Evolutionary conservation across 1,284 basidiomycete species (phyloP).

Genomic region (Ustilago cynodontis): DNA sequence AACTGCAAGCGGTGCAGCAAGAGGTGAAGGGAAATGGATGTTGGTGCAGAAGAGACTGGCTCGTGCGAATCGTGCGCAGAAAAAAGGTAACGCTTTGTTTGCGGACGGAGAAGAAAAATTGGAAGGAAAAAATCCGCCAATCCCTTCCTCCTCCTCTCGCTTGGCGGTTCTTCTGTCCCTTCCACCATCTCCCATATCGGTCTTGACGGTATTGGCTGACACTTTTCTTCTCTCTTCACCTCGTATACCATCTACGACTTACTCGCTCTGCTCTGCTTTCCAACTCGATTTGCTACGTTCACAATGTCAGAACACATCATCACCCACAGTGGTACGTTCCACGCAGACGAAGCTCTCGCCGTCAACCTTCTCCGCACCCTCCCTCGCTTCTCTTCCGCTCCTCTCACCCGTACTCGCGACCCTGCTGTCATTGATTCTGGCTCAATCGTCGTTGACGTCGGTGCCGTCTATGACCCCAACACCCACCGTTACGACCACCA

Average conservation of each 20-base stretch:
- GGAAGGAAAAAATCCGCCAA: conserved; percentile 10
- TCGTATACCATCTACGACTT: too few relatives aligned
- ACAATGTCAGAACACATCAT: conserved; percentile 59
- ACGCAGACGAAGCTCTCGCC: conserved; percentile 94
- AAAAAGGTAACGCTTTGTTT: background rate
- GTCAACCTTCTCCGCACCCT: conserved; percentile 90
- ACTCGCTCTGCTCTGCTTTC: background rate
- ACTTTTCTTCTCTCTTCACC: background rate
- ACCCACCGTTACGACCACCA: conserved; percentile 92
- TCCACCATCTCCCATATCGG: conserved; percentile 4
- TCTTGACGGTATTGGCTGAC: background rate
- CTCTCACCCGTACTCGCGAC: conserved; percentile 77
- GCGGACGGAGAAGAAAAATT: background rate
- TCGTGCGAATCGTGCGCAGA: conserved; percentile 17
- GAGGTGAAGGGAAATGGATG: too few relatives aligned
- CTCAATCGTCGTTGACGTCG: conserved; percentile 98
- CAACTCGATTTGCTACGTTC: background rate
- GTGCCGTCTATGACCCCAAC: conserved; percentile 86
- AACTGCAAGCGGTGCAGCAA: too few relatives aligned
- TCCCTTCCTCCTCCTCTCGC: background rate
- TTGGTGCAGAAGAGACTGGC: conserved; percentile 7
- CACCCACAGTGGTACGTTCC: conserved; percentile 95
- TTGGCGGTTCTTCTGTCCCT: background rate
- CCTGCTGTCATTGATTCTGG: conserved; percentile 82
- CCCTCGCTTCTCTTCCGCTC: conserved; percentile 76